Base-by-base conservation (phyloP, 805 yeast genomes). In the Candida nemodendra region DNA sequence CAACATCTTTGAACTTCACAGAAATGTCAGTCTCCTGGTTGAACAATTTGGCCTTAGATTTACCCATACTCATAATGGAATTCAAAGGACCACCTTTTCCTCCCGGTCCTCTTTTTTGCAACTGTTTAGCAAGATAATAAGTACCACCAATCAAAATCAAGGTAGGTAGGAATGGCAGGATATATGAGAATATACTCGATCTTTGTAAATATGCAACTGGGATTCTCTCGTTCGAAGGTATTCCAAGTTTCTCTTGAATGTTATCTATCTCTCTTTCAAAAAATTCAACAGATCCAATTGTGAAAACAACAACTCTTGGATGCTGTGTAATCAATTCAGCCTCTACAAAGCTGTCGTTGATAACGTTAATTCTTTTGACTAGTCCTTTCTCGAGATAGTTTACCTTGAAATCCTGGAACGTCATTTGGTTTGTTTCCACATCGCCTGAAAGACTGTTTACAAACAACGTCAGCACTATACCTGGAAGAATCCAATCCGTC, bases 1-100 rank as follows among this genome's bases (percentile, higher is more conserved):
- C 99, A 35, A 93, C 99, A 62, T 95, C 98, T 52, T 81, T 78
- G 58, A 93, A 93, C 59, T 81, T 83, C 35, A 88, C 82, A 58
- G 86, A 87, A 44, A 93, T 85, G 46, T 88, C 95, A 2, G 90
- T 82, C 50, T 93, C 97, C 57, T 84, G 86, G 62, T 93, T 91
- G 69, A 91, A 91, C 46, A 81, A 72, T 60, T 88, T 86, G 4
- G 98, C 98, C 40, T 85, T 86, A 27, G 95, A 83, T 59, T 89
- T 87, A 41, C 97, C 96, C 56, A 90, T 85, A 37, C 77, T 76
- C 64, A 85, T 79, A 12, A 85, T 74, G 4, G 95, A 95, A 36
- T 89, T 89, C 44, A 84, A 76, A 3, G 91, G 91, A 31, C 88
- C 87, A 34, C 70, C 71, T 18, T 66, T 66, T 7, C 66, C 66